Evolutionary conservation across 2,329 filamentous ascomycete species (phyloP).

Genomic region (Pseudogymnoascus sp.): DNA sequence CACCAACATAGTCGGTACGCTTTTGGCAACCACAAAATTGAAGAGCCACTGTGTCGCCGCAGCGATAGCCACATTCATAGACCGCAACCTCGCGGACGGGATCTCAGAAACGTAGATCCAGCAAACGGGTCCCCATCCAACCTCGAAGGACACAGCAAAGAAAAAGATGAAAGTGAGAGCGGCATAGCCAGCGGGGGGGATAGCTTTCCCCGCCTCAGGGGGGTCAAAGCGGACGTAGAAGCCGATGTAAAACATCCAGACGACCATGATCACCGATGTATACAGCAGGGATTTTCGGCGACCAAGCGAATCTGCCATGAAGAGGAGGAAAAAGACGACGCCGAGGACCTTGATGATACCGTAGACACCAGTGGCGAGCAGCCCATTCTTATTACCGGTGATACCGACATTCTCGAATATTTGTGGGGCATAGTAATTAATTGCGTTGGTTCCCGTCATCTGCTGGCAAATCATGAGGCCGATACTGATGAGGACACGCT

Average conservation of each 20-base stretch:
- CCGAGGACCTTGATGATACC: constrained; percentile 62
- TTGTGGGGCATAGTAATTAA: constrained; percentile 60
- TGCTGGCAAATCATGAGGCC: constrained; percentile 59
- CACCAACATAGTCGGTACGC: constrained; percentile 22
- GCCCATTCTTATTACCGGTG: constrained; percentile 49
- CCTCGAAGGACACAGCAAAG: constrained; percentile 61
- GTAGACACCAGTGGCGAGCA: constrained; percentile 67
- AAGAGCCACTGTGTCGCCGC: constrained; percentile 66
- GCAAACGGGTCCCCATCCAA: constrained; percentile 62
- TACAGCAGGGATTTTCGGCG: constrained; percentile 50
- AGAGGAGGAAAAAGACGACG: constrained; percentile 56
- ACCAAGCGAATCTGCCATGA: constrained; percentile 58
- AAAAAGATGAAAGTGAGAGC: constrained; percentile 65
- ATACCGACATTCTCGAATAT: constrained; percentile 61
- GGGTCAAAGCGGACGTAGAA: constrained; percentile 55
- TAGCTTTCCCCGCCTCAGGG: constrained; percentile 38
- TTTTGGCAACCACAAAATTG: constrained; percentile 59
- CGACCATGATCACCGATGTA: constrained; percentile 40
- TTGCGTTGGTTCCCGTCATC: constrained; percentile 49
- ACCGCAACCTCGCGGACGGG: constrained; percentile 55
- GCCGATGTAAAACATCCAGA: constrained; percentile 61
- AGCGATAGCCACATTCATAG: constrained; percentile 58
- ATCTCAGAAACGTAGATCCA: constrained; percentile 68
- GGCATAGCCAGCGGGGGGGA: constrained; percentile 45
- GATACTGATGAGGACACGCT: constrained; percentile 53